Percentiles rank a stretch among this genome's conserved stretches.
These are phyloP conservation scores for Ocimum tenuiflorum DNA, from an alignment of 257 asterid genomes.

Conservation along the genomic window DNA sequence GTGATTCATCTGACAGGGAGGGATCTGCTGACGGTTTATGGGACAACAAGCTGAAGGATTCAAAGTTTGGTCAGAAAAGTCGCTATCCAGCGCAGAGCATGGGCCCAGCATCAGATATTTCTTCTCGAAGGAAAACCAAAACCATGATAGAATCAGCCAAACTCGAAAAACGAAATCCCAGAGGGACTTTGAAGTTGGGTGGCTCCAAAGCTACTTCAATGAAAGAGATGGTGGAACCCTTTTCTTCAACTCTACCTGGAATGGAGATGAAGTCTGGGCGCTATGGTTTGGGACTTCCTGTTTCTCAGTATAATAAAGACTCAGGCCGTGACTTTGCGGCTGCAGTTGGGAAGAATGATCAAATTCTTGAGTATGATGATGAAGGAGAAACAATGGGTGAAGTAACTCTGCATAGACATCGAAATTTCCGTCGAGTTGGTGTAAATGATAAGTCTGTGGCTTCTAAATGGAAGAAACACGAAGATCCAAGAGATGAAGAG, in stretches of 20 bases:
- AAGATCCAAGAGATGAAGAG: conserved; percentile 38
- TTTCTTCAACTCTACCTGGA: conserved; percentile 41
- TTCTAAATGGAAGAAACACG: conserved; percentile 55
- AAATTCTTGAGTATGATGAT: conserved; percentile 41
- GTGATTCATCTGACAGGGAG: conserved; percentile 75
- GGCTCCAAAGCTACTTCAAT: conserved; percentile 41
- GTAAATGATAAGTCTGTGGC: conserved; percentile 31
- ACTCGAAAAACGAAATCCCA: conserved; percentile 55
- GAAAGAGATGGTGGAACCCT: conserved; percentile 43
- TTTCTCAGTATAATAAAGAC: conserved; percentile 35
- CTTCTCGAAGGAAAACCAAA: conserved; percentile 40
- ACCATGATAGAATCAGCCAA: conserved; percentile 38
- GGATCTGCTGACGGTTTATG: conserved; percentile 66
- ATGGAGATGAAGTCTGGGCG: conserved; percentile 37
- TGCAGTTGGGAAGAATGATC: conserved; percentile 43
- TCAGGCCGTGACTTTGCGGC: conserved; percentile 41
- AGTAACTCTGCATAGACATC: conserved; percentile 53
- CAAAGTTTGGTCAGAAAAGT: conserved; percentile 45
- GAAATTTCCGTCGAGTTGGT: conserved; percentile 35
- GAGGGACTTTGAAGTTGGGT: conserved; percentile 53
- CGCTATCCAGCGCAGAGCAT: conserved; percentile 38
- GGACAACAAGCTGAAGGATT: conserved; percentile 67
- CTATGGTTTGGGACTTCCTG: conserved; percentile 35
- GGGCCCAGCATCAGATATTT: conserved; percentile 39
- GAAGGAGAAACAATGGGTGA: conserved; percentile 60